Evolutionary conservation across 2,329 filamentous ascomycete species (phyloP).

Genomic region (Didymella arachidicola): DNA sequence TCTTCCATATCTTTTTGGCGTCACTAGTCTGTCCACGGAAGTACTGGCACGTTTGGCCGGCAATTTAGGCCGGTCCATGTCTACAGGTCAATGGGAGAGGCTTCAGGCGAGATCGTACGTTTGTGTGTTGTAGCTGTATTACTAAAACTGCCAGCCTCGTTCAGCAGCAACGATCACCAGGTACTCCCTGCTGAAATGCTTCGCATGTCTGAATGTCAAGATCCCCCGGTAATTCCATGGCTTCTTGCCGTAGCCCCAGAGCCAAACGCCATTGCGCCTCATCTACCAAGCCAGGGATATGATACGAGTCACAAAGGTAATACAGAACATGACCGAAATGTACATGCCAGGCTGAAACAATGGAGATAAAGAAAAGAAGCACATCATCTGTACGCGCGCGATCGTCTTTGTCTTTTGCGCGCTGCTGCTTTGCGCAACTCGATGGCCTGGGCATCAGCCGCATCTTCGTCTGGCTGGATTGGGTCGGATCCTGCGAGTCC

Average conservation of each 20-base stretch:
- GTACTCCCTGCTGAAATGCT: conserved; percentile 33
- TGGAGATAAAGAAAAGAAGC: conserved; percentile 7
- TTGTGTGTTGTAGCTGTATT: conserved; percentile 13
- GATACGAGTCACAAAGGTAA: conserved; percentile 30
- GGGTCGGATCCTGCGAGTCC: conserved; percentile 57
- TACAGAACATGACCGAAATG: conserved; percentile 27
- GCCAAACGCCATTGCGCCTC: conserved; percentile 27
- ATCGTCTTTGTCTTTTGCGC: conserved; percentile 43
- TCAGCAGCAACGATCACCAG: conserved; percentile 9
- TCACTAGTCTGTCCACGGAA: neutral
- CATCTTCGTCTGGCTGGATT: conserved; percentile 35
- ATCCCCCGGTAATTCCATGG: conserved; percentile 13
- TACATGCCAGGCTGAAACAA: conserved; percentile 21
- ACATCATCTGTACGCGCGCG: conserved; percentile 35
- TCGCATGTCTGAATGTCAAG: conserved; percentile 21
- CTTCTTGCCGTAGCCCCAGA: conserved; percentile 14
- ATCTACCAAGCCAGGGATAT: conserved; percentile 25
- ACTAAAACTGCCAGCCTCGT: conserved; percentile 15
- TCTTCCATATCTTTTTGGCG: conserved; percentile 11
- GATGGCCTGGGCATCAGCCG: conserved; percentile 34
- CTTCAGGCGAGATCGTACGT: neutral
- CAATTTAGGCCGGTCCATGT: too few relatives aligned
- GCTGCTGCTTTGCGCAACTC: conserved; percentile 40
- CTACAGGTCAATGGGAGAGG: neutral
- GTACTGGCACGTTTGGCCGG: neutral